phyloP scores from a whole-genome alignment of 73 alveolate genomes.

The Effrenium voratum region DNA sequence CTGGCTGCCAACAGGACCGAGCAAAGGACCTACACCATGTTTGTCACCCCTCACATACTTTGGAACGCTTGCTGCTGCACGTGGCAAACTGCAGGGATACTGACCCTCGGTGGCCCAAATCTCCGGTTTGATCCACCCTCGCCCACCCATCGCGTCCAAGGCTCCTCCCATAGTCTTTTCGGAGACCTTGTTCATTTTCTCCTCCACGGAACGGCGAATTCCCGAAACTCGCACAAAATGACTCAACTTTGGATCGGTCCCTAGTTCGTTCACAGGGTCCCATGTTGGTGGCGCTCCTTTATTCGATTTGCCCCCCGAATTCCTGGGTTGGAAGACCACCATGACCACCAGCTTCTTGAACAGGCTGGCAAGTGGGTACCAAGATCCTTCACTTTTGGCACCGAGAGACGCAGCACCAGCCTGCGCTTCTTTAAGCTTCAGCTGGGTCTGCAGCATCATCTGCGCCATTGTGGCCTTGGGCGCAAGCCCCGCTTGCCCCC shows the following conservation, averaged over 20 bases:
- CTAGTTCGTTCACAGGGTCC: neutral
- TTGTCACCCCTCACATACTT: neutral
- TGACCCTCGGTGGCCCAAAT: neutral
- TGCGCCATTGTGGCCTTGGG: constrained; percentile 58
- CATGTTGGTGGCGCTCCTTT: neutral
- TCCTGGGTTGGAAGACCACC: too few relatives aligned
- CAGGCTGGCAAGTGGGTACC: too few relatives aligned
- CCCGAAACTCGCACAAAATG: too few relatives aligned
- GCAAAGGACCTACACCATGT: neutral
- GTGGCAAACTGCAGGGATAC: neutral
- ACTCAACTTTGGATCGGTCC: neutral
- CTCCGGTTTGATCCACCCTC: neutral
- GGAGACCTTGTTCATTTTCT: constrained; percentile 84
- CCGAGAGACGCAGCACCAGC: neutral
- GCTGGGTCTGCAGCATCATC: constrained; percentile 92
- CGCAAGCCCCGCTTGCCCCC: neutral
- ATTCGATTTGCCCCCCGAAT: too few relatives aligned
- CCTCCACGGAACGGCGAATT: constrained; percentile 25
- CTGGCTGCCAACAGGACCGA: too few relatives aligned
- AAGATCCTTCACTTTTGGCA: neutral
- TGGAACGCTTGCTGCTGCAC: neutral
- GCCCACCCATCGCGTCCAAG: too few relatives aligned
- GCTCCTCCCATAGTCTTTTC: constrained; percentile 35
- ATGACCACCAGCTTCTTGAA: too few relatives aligned
- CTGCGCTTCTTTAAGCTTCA: constrained; percentile 81